Evolutionary conservation across 163 green algal species (phyloP).

Genomic region (Picocystis sp.): DNA sequence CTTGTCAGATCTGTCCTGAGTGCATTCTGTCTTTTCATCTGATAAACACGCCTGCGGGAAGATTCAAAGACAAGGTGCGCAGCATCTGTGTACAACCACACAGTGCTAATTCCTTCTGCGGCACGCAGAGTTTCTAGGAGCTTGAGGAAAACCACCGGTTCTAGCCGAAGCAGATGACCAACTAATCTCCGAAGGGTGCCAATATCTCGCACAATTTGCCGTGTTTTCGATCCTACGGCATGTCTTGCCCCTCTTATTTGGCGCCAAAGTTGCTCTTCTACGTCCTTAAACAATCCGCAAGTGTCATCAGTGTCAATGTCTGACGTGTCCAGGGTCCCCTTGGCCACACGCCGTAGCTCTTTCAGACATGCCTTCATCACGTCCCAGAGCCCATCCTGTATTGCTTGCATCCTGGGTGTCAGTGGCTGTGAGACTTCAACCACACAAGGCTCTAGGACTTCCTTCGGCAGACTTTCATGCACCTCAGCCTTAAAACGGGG

Average conservation of each 20-base stretch:
- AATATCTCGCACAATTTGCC: slow-evolving; percentile 63
- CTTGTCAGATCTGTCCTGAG: background rate
- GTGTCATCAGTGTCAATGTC: no score
- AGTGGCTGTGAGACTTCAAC: slow-evolving; percentile 62
- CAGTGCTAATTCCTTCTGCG: slow-evolving; percentile 40
- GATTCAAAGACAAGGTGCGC: slow-evolving; percentile 66
- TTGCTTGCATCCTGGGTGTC: slow-evolving; percentile 37
- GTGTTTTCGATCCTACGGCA: slow-evolving; percentile 46
- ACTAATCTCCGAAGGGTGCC: slow-evolving; percentile 38
- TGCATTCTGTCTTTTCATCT: slow-evolving; percentile 1
- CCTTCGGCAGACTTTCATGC: slow-evolving; percentile 11
- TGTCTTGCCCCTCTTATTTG: slow-evolving; percentile 22
- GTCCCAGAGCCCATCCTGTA: slow-evolving; percentile 59
- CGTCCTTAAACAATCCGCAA: no score
- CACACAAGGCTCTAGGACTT: slow-evolving; percentile 35
- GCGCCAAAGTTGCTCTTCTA: no score
- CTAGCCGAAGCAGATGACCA: slow-evolving; percentile 3
- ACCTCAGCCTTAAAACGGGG: slow-evolving; percentile 66
- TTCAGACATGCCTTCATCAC: slow-evolving; percentile 72
- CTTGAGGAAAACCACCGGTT: background rate
- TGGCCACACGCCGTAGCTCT: slow-evolving; percentile 28
- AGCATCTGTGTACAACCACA: slow-evolving; percentile 69
- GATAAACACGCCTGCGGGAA: slow-evolving; percentile 56
- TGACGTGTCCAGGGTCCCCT: no score
- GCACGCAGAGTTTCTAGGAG: slow-evolving; percentile 58